phyloP scores from a whole-genome alignment of 495 filamentous ascomycete species.

The Tetracladium marchalianum region DNA sequence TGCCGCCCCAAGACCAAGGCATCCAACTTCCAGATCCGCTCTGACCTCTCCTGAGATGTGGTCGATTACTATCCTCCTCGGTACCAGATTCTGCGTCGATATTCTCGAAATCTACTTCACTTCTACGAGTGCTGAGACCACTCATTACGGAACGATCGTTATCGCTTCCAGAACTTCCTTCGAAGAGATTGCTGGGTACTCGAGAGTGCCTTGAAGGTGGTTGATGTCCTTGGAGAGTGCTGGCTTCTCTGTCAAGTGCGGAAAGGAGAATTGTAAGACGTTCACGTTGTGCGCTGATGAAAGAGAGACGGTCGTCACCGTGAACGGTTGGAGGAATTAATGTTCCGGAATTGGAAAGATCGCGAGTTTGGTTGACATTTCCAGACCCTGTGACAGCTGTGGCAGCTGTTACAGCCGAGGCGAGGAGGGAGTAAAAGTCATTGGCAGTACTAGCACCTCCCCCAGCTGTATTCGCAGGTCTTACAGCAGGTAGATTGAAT shows the following conservation, averaged over 20 bases:
- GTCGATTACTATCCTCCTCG: conserved; percentile 29
- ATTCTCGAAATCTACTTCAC: conserved; percentile 68
- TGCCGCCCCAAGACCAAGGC: conserved; percentile 46
- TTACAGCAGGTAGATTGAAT: conserved; percentile 65
- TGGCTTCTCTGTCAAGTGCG: conserved; percentile 66
- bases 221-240: conserved; percentile 13
- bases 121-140: conserved; percentile 19
- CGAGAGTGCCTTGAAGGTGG: conserved; percentile 1
- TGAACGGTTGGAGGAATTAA: conserved; percentile 59
- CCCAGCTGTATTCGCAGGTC: conserved; percentile 31
- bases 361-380: conserved; percentile 4
- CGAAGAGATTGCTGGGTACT: conserved; percentile 12
- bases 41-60: conserved; percentile 10
- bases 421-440: conserved; percentile 69
- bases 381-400: conserved; percentile 14
- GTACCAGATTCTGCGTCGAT: conserved; percentile 60
- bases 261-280: conserved; percentile 58
- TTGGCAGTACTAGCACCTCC: conserved; percentile 31
- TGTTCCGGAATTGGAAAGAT: conserved; percentile 46
- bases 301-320: conserved; percentile 53
- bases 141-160: conserved; percentile 24
- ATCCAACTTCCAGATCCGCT: conserved; percentile 40
- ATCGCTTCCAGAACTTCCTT: conserved; percentile 14
- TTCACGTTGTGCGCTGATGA: conserved; percentile 65
- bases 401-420: conserved; percentile 48